These are phyloP conservation scores for Phytopythium oedochilum DNA, from an alignment of 352 stramenopile species.

Conservation along the genomic window DNA sequence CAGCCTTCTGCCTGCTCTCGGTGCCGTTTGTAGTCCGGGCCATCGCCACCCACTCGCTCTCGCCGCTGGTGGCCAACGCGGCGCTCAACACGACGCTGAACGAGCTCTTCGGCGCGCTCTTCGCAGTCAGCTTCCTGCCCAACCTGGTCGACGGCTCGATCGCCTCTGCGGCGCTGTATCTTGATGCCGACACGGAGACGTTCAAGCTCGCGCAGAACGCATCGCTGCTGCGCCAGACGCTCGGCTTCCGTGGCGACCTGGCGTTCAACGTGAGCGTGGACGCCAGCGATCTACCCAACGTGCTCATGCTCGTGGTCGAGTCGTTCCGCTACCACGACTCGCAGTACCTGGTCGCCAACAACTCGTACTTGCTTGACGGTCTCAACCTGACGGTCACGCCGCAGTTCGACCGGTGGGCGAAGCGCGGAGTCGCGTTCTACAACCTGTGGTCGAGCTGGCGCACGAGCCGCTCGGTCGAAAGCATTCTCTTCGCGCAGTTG, in stretches of 20 bases:
- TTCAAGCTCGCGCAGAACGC: conserved; percentile 5
- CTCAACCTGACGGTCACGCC: conserved; percentile 45
- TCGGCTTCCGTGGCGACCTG: conserved; percentile 34
- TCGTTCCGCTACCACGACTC: conserved; percentile 57
- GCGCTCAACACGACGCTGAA: conserved; percentile 24
- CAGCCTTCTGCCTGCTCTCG: conserved; percentile 7
- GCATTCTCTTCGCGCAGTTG: conserved; percentile 45
- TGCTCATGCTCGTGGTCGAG: conserved; percentile 47
- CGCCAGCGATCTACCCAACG: conserved; percentile 32
- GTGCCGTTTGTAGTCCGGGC: conserved; percentile 8
- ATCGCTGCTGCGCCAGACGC: conserved; percentile 31
- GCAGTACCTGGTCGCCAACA: conserved; percentile 37
- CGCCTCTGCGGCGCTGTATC: conserved; percentile 7
- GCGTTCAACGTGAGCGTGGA: conserved; percentile 41
- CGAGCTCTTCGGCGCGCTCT: conserved; percentile 15
- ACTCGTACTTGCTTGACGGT: conserved; percentile 21
- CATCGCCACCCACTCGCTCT: conserved; percentile 7
- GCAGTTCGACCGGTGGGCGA: conserved; percentile 45
- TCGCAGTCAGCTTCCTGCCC: conserved; percentile 14
- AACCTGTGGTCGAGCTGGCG: conserved; percentile 62
- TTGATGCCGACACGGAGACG: conserved; percentile 15
- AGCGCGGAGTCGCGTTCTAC: conserved; percentile 36
- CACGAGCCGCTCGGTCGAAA: conserved; percentile 57
- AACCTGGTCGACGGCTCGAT: conserved; percentile 9
- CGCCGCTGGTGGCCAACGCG: conserved; percentile 12